Evolutionary conservation across 2,329 filamentous ascomycete species (phyloP).

Genomic region (Davidsoniella australis): DNA sequence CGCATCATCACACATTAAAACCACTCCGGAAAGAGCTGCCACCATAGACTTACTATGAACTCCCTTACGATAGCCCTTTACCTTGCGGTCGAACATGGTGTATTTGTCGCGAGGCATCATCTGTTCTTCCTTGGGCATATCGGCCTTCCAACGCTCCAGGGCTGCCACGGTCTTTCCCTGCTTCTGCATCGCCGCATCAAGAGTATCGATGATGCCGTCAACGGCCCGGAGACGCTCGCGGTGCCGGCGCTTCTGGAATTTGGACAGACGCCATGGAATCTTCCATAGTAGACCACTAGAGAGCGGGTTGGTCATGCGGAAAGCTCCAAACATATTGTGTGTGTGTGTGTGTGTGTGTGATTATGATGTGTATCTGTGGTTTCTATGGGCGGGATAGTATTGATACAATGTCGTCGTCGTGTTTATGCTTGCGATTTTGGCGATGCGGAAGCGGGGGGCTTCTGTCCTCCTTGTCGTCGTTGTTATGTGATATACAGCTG

Average conservation of each 20-base stretch:
- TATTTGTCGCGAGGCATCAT: slow-evolving; percentile 97
- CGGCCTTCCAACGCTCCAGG: slow-evolving; percentile 77
- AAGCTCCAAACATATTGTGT: slow-evolving; percentile 58
- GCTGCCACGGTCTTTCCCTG: slow-evolving; percentile 56
- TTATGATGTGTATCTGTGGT: neutral
- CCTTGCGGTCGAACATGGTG: slow-evolving; percentile 92
- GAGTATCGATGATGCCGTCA: slow-evolving; percentile 68
- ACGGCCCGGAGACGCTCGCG: slow-evolving; percentile 68
- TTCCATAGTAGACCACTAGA: slow-evolving; percentile 84
- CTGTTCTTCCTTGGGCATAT: slow-evolving; percentile 91
- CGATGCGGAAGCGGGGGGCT: neutral
- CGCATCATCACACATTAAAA: neutral
- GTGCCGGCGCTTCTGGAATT: slow-evolving; percentile 78
- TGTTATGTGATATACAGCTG: no score
- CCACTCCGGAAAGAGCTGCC: slow-evolving; percentile 1
- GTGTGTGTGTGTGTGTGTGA: neutral
- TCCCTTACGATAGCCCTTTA: slow-evolving; percentile 87
- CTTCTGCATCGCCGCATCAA: slow-evolving; percentile 62
- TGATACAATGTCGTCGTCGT: neutral
- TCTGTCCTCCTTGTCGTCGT: no score
- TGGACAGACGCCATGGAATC: slow-evolving; percentile 87
- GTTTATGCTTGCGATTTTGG: neutral
- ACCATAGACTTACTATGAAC: slow-evolving; percentile 68
- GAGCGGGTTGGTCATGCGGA: slow-evolving; percentile 62
- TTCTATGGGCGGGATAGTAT: neutral